Evolutionary conservation across 2,329 filamentous ascomycete species (phyloP).

Genomic region (Juglanconis oblonga): DNA sequence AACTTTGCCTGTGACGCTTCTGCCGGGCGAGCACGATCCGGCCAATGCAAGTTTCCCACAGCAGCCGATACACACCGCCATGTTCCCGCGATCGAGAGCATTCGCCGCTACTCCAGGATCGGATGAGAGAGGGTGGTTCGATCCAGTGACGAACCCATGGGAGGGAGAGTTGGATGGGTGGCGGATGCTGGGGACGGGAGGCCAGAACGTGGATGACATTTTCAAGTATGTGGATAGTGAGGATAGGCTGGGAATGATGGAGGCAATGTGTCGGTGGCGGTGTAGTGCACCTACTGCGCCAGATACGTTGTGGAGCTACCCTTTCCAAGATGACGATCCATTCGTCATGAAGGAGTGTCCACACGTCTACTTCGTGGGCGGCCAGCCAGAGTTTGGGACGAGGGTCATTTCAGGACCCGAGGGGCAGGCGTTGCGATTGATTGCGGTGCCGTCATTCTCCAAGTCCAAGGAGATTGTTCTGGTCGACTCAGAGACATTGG

Average conservation of each 20-base stretch:
- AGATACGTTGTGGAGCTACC: constrained; percentile 94
- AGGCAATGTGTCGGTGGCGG: constrained; percentile 89
- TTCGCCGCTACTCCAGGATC: constrained; percentile 56
- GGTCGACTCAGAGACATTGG: constrained; percentile 81
- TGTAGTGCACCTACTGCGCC: constrained; percentile 90
- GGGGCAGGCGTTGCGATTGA: constrained; percentile 69
- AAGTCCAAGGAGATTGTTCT: constrained; percentile 77
- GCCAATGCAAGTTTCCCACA: constrained; percentile 89
- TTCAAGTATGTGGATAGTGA: constrained; percentile 84
- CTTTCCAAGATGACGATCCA: constrained; percentile 89
- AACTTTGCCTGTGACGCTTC: constrained; percentile 80
- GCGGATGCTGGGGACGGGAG: constrained; percentile 80
- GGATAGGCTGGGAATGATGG: constrained; percentile 83
- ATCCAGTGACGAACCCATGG: constrained; percentile 90
- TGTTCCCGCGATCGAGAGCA: constrained; percentile 74
- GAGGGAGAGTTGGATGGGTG: constrained; percentile 88
- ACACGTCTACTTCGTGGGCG: constrained; percentile 87
- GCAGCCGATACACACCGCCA: constrained; percentile 86
- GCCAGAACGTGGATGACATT: constrained; percentile 91
- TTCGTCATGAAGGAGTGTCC: constrained; percentile 84
- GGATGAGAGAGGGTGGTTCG: constrained; percentile 68
- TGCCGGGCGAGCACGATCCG: constrained; percentile 81
- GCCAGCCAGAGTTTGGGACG: constrained; percentile 76
- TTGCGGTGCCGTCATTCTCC: constrained; percentile 81
- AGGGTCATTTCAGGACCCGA: constrained; percentile 63